Evolutionary conservation across 768 basidiomycete species (phyloP).

Genomic region (Hygrophoropsis aurantiaca): DNA sequence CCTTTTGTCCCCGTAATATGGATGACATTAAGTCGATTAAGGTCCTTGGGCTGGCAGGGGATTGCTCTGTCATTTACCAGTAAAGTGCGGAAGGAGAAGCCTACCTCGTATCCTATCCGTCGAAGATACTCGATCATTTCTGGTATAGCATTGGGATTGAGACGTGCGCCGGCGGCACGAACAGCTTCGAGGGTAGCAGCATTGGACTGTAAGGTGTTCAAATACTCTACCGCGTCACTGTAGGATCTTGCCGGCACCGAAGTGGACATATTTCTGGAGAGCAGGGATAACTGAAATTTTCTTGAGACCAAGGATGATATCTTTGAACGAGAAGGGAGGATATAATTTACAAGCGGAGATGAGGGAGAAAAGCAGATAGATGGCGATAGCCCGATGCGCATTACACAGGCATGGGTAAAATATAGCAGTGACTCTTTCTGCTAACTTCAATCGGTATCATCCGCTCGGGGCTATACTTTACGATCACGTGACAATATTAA

Average conservation of each 20-base stretch:
- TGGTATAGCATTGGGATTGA: constrained; percentile 63
- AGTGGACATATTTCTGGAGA: constrained; percentile 48
- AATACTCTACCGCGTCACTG: constrained; percentile 65
- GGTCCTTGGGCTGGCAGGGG: constrained; percentile 62
- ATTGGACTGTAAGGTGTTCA: constrained; percentile 89
- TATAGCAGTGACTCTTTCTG: background rate
- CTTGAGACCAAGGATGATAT: background rate
- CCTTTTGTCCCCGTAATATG: constrained; percentile 99
- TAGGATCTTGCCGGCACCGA: constrained; percentile 54
- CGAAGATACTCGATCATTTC: constrained; percentile 90
- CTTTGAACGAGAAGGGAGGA: background rate
- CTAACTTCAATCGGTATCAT: too few species aligned
- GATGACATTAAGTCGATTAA: constrained; percentile 88
- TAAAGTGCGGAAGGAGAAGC: constrained; percentile 22
- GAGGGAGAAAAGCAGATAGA: constrained; percentile 7
- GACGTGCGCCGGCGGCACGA: constrained; percentile 66
- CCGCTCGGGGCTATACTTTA: too few species aligned
- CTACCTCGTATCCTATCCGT: constrained; percentile 83
- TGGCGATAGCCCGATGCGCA: constrained; percentile 8
- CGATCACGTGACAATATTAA: too few species aligned
- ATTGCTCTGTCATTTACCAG: constrained; percentile 8
- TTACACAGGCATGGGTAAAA: constrained; percentile 6
- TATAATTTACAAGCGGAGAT: constrained; percentile 1
- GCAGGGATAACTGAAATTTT: background rate
- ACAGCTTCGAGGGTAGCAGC: constrained; percentile 87